A percentile compares a stretch with the other conserved stretches of the same genome.
Evolutionary conservation across 805 yeast genomes (phyloP).

Genomic region (Maudiozyma pseudohumilis): DNA sequence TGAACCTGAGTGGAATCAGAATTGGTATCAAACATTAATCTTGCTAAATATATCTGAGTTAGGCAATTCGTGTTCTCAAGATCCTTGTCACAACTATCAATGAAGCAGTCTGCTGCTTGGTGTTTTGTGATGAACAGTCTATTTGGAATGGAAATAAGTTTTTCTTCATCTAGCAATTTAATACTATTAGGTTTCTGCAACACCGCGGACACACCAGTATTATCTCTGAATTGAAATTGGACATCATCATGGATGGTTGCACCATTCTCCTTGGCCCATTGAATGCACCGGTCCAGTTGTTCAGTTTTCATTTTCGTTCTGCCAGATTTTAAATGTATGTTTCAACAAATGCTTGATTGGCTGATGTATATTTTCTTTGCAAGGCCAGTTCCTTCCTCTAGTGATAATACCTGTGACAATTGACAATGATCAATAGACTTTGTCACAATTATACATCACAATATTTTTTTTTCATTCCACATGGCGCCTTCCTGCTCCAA

Average conservation of each 20-base stretch:
- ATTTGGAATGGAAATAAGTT: slow-evolving; percentile 34
- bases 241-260: slow-evolving; percentile 29
- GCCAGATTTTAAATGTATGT: too few relatives aligned
- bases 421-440: too few relatives aligned
- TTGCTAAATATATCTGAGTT: slow-evolving; percentile 33
- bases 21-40: slow-evolving; percentile 32
- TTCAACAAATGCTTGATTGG: too few relatives aligned
- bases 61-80: slow-evolving; percentile 25
- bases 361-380: too few relatives aligned
- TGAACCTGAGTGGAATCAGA: slow-evolving; percentile 7
- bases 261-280: slow-evolving; percentile 35
- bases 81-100: slow-evolving; percentile 3
- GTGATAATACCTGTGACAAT: too few relatives aligned
- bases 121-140: slow-evolving; percentile 31
- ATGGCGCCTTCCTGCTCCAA: too few relatives aligned
- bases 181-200: slow-evolving; percentile 3
- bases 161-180: slow-evolving; percentile 2
- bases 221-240: slow-evolving; percentile 23
- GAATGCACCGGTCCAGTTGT: slow-evolving; percentile 15
- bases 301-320: slow-evolving; percentile 2
- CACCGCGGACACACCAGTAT: slow-evolving; percentile 28
- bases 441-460: too few relatives aligned
- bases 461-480: too few relatives aligned
- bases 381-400: too few relatives aligned
- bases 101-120: slow-evolving; percentile 27